Evolutionary conservation across 2,329 filamentous ascomycete genomes (phyloP).

Genomic region (Achaetomium macrosporum): DNA sequence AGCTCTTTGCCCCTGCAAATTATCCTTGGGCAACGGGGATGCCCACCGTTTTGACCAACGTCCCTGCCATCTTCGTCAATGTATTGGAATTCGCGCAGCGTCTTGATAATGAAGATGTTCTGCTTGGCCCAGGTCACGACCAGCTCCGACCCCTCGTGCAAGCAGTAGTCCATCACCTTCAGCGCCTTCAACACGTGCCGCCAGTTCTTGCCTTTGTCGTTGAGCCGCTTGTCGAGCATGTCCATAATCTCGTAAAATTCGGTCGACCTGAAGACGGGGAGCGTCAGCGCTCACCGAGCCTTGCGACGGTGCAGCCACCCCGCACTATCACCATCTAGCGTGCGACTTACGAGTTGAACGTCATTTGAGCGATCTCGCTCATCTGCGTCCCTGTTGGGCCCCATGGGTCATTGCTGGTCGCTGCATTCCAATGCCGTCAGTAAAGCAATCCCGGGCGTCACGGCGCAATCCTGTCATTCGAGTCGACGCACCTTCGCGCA

Average conservation of each 20-base stretch:
- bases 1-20: conserved; percentile 1
- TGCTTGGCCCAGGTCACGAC: conserved; percentile 97
- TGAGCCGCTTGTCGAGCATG: conserved; percentile 97
- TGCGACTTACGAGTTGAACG: conserved; percentile 81
- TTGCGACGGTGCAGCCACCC: not conserved
- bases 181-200: conserved; percentile 94
- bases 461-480: not conserved
- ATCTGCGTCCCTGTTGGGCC: conserved; percentile 96
- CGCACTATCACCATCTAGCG: not conserved
- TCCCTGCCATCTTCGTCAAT: conserved; percentile 92
- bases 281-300: conserved; percentile 1
- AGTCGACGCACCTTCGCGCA: conserved; percentile 75
- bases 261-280: conserved; percentile 57
- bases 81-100: conserved; percentile 92
- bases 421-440: conserved; percentile 41
- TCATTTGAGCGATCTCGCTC: conserved; percentile 97
- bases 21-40: not conserved
- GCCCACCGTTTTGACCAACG: conserved; percentile 88
- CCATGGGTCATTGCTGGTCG: conserved; percentile 98
- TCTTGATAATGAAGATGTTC: conserved; percentile 99
- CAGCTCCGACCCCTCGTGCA: conserved; percentile 93
- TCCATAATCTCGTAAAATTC: conserved; percentile 99
- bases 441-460: not conserved
- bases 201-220: conserved; percentile 99
- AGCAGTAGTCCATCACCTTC: conserved; percentile 95